phyloP scores from a whole-genome alignment of 257 asterid genomes.

The Lycium barbarum region DNA sequence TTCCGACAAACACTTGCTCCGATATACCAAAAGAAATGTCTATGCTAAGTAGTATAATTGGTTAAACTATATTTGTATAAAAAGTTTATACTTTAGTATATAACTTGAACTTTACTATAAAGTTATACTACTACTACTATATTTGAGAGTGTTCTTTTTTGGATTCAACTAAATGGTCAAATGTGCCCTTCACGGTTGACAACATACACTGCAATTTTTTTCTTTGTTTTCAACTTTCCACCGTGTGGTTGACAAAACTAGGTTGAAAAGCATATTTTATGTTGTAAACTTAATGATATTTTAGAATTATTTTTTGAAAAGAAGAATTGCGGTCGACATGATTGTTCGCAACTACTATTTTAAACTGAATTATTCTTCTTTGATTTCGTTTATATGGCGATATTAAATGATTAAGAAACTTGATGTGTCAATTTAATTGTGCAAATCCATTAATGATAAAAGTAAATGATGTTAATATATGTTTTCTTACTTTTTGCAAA shows the following conservation, averaged over 20 bases:
- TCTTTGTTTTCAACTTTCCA: not conserved
- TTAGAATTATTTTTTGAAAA: too few relatives aligned
- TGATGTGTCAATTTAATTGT: not conserved
- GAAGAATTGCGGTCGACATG: not conserved
- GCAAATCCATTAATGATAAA: not conserved
- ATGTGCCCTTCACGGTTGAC: not conserved
- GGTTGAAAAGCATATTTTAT: not conserved
- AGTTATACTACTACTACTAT: not conserved
- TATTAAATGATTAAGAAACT: not conserved
- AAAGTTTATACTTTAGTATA: not conserved
- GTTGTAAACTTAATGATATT: not conserved
- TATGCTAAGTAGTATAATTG: not conserved
- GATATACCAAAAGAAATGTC: not conserved
- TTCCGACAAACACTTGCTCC: not conserved
- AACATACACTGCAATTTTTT: not conserved
- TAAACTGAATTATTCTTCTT: not conserved
- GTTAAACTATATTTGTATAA: not conserved
- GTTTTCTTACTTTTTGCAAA: not conserved
- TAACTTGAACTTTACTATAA: not conserved
- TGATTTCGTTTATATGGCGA: not conserved
- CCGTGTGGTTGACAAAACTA: constrained; percentile 4
- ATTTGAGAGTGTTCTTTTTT: not conserved
- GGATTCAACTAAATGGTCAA: not conserved
- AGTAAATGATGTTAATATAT: too few relatives aligned
- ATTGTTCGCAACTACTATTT: not conserved